Conservation (phyloP, 306 rosid species). For the cucumber (Cucumis sativus) region DNA sequence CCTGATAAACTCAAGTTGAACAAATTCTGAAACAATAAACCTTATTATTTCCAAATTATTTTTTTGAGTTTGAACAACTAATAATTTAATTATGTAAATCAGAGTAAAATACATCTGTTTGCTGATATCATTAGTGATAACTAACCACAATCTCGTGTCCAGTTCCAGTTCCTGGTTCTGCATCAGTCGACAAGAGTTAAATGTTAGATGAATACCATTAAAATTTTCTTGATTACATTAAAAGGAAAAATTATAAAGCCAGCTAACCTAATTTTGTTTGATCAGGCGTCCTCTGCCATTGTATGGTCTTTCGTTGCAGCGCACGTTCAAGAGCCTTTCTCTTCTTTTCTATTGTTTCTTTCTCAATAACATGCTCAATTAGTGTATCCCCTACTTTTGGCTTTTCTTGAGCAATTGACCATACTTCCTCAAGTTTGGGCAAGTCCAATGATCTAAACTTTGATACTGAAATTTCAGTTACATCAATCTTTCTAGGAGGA, state of each 20-base stretch:
- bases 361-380: conserved; percentile 45
- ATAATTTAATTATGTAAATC: neutral
- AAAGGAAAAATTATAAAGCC: conserved; percentile 11
- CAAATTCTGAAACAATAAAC: neutral
- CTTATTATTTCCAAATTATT: neutral
- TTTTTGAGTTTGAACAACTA: neutral
- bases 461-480: conserved; percentile 42
- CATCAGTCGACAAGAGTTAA: conserved; percentile 23
- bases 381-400: conserved; percentile 55
- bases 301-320: conserved; percentile 35
- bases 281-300: conserved; percentile 44
- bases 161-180: conserved; percentile 77
- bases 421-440: conserved; percentile 55
- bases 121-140: neutral
- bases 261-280: conserved; percentile 46
- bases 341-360: conserved; percentile 48
- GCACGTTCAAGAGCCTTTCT: conserved; percentile 51
- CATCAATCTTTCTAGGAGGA: conserved; percentile 56
- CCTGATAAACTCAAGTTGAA: neutral
- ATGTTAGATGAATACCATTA: conserved; percentile 1
- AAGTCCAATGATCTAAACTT: conserved; percentile 52
- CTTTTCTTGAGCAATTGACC: conserved; percentile 72
- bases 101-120: neutral
- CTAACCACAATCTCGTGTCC: conserved; percentile 75
- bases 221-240: conserved; percentile 4